Base-by-base conservation (phyloP, 352 stramenopile species). In the Phytopythium oedochilum region DNA sequence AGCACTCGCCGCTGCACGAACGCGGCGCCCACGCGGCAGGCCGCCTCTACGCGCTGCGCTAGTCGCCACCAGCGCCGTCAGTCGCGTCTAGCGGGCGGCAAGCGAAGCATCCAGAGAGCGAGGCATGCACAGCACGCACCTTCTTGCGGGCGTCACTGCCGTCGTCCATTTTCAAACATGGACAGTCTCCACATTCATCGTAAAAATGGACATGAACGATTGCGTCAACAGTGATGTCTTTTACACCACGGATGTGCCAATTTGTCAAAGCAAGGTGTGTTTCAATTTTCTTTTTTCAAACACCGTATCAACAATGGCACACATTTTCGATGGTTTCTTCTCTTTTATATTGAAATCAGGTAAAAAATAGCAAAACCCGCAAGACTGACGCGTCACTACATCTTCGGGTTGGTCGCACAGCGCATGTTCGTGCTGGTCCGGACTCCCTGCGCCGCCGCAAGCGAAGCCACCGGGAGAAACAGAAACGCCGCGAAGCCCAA, bases 1-100 rank as follows among this genome's bases (percentile, higher is more conserved):
- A 68, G 77, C 25, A 69, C 76, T 0, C 70, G 29, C 20, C 68
- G 64, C 48, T 75, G 66, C 44, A 60, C 73, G 40, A 86, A 79
- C 25, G 38, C 32, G 7, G 75, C 64, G 23, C 75, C 75, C 6
- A 83, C 63, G 1, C 61, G 70, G 59, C 75, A 86, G 5, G 75
- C 72, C 29, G 61, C 53, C 9, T 73, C 63, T 29, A 81, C 43
- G 14, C 63, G 70, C 75, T 86, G 28, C 3, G 39, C 52, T 4
- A 20, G 14, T 11, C 22, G 10, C 28, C 34, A 60, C 25, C 3
- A 54, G 14, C 18, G 5, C 47, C 28, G 51, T 46, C 28, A 54
- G 20, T 31, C 5, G 42, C 17, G 23, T 18, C 1, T 25, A 28
- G 20, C 17, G 15, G 20, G 17, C 34, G 20, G 14, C 25, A 20